These are phyloP conservation scores for Neurospora crassa DNA, from an alignment of 2,329 filamentous ascomycete genomes.

Conservation along the genomic window DNA sequence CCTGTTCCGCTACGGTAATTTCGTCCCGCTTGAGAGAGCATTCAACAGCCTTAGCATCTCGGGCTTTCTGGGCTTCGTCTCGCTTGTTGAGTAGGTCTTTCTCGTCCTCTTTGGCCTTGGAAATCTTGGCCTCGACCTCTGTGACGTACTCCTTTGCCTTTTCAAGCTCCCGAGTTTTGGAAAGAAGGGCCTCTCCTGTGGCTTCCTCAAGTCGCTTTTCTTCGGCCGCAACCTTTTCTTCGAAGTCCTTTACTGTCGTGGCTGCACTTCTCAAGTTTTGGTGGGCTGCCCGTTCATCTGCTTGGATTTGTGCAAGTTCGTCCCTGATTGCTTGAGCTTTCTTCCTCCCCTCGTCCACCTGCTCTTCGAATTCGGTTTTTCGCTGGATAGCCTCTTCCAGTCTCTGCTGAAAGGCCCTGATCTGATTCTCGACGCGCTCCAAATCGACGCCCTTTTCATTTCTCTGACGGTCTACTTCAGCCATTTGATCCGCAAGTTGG, in stretches of 20 bases:
- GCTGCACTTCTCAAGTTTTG: slow-evolving; percentile 45
- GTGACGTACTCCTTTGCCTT: slow-evolving; percentile 42
- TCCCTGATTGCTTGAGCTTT: slow-evolving; percentile 32
- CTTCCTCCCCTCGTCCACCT: slow-evolving; percentile 37
- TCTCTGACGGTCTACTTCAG: slow-evolving; percentile 25
- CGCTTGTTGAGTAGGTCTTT: slow-evolving; percentile 25
- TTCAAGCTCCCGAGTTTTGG: slow-evolving; percentile 50
- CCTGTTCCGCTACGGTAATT: slow-evolving; percentile 39
- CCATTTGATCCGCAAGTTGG: slow-evolving; percentile 33
- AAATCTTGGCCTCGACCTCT: slow-evolving; percentile 29
- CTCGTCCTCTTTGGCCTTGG: slow-evolving; percentile 21
- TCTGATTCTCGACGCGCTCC: slow-evolving; percentile 34
- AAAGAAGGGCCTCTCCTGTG: slow-evolving; percentile 59
- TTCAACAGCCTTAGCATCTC: slow-evolving; percentile 22
- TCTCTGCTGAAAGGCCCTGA: slow-evolving; percentile 29
- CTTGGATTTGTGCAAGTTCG: slow-evolving; percentile 45
- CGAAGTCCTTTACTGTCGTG: slow-evolving; percentile 33
- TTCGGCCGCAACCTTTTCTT: slow-evolving; percentile 44
- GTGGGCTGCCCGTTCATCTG: slow-evolving; percentile 58
- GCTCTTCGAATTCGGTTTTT: slow-evolving; percentile 35
- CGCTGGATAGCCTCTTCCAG: slow-evolving; percentile 32
- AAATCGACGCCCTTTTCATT: slow-evolving; percentile 41
- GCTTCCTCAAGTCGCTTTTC: slow-evolving; percentile 53
- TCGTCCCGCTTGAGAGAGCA: slow-evolving; percentile 42
- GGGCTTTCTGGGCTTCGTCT: slow-evolving; percentile 22